A percentile compares a stretch with the other conserved stretches of the same genome.
Evolutionary conservation across 1,284 basidiomycete genomes (phyloP).

Genomic region (Ustilago sp.): DNA sequence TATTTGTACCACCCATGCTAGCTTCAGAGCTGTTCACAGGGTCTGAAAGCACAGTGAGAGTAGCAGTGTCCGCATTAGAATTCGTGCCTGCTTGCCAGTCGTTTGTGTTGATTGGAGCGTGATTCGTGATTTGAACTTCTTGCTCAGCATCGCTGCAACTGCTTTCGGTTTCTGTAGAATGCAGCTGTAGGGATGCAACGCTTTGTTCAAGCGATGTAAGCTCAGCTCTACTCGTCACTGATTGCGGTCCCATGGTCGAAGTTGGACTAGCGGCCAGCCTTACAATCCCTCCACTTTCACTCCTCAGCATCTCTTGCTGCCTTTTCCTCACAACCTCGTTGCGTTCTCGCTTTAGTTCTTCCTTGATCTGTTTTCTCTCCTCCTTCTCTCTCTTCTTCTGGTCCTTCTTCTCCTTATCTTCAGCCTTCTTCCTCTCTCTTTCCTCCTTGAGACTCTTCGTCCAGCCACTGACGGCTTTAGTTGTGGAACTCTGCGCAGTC

Average conservation of each 20-base stretch:
- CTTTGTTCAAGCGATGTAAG: constrained; percentile 1
- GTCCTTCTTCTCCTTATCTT: constrained; percentile 11
- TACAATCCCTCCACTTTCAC: neutral
- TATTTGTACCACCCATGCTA: constrained; percentile 17
- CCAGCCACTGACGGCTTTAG: constrained; percentile 7
- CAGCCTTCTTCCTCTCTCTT: constrained; percentile 11
- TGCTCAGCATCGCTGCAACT: constrained; percentile 4
- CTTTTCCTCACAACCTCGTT: constrained; percentile 15
- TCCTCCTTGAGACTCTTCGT: constrained; percentile 6
- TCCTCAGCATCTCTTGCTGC: constrained; percentile 25
- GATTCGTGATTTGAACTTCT: neutral
- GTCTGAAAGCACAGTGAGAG: constrained; percentile 28
- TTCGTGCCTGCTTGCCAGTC: neutral
- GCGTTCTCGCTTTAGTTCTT: constrained; percentile 27
- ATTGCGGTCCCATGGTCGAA: neutral
- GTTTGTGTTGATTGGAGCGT: constrained; percentile 15
- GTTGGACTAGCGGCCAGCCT: neutral
- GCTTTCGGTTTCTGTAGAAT: neutral
- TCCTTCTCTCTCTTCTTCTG: constrained; percentile 22
- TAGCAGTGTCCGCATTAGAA: constrained; percentile 22
- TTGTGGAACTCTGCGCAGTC: constrained; percentile 18
- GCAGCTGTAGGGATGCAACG: constrained; percentile 5
- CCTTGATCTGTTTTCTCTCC: constrained; percentile 27
- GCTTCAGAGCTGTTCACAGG: neutral
- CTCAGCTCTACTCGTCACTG: neutral